Conservation (phyloP, 2,329 filamentous ascomycete species). For the Mycogone perniciosa region DNA sequence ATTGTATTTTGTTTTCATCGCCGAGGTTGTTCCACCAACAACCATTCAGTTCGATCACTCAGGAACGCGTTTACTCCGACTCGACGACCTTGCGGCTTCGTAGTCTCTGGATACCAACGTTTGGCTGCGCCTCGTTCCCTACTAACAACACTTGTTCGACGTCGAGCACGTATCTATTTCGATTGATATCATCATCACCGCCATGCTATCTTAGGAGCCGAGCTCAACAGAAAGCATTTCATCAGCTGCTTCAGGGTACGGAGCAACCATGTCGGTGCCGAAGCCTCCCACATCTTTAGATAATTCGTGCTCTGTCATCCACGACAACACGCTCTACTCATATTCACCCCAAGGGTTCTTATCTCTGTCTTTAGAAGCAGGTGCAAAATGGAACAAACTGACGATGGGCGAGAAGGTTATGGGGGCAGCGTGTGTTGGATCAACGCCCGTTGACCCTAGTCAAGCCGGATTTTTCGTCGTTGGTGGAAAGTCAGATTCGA, state of each 20-base stretch:
- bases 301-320: slow-evolving; percentile 74
- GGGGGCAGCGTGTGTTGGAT: slow-evolving; percentile 71
- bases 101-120: neutral
- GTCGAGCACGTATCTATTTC: neutral
- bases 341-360: slow-evolving; percentile 72
- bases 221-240: neutral
- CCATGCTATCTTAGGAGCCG: slow-evolving; percentile 18
- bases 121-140: slow-evolving; percentile 2
- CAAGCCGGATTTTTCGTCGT: slow-evolving; percentile 70
- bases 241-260: neutral
- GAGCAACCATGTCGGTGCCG: slow-evolving; percentile 60
- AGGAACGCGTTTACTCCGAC: neutral
- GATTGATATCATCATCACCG: slow-evolving; percentile 2
- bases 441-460: slow-evolving; percentile 51
- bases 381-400: slow-evolving; percentile 65
- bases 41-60: neutral
- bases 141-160: neutral
- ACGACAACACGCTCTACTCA: slow-evolving; percentile 77
- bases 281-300: slow-evolving; percentile 63
- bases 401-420: slow-evolving; percentile 62
- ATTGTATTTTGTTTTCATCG: neutral
- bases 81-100: too few species aligned
- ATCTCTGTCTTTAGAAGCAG: slow-evolving; percentile 60
- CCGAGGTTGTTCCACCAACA: neutral
- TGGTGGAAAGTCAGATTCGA: slow-evolving; percentile 56